Percentiles rank a stretch among this genome's conserved stretches.
Evolutionary conservation across 2,329 filamentous ascomycete species (phyloP).

Genomic region (Herpomyces periplanetae): DNA sequence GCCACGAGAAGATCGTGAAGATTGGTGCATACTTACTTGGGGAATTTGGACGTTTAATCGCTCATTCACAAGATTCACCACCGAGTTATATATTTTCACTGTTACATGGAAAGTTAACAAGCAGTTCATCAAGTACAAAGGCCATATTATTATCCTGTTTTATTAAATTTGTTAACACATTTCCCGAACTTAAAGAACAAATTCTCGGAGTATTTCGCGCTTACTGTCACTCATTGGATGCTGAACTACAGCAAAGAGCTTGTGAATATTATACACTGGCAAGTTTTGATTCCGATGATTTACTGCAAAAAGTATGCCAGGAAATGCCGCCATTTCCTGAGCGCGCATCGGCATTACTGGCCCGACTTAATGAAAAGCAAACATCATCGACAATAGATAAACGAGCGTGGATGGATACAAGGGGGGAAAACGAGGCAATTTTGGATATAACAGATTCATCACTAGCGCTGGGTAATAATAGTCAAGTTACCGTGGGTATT

Average conservation of each 20-base stretch:
- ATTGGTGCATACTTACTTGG: conserved; percentile 85
- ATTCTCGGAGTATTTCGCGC: conserved; percentile 56
- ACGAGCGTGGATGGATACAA: conserved; percentile 87
- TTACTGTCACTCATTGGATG: conserved; percentile 76
- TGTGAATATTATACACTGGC: conserved; percentile 75
- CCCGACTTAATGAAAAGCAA: conserved; percentile 71
- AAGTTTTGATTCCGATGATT: conserved; percentile 49
- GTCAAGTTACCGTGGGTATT: no score
- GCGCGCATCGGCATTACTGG: conserved; percentile 57
- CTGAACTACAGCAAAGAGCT: conserved; percentile 74
- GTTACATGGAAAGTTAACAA: conserved; percentile 53
- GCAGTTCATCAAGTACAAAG: conserved; percentile 51
- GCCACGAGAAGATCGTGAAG: conserved; percentile 86
- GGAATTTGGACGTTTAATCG: conserved; percentile 84
- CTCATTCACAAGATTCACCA: conserved; percentile 60
- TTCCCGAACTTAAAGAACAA: conserved; percentile 90
- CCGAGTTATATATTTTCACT: conserved; percentile 91
- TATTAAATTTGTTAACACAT: conserved; percentile 88
- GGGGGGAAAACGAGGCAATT: conserved; percentile 81
- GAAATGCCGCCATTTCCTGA: conserved; percentile 98
- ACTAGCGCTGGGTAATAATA: no score
- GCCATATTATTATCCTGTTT: conserved; percentile 85
- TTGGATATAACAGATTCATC: no score
- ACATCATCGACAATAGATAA: conserved; percentile 72
- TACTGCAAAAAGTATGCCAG: conserved; percentile 70